A percentile compares a stretch with the other conserved stretches of the same genome.
Evolutionary conservation across 495 filamentous ascomycete species (phyloP).

Genomic region (Hyaloscypha finlandica): DNA sequence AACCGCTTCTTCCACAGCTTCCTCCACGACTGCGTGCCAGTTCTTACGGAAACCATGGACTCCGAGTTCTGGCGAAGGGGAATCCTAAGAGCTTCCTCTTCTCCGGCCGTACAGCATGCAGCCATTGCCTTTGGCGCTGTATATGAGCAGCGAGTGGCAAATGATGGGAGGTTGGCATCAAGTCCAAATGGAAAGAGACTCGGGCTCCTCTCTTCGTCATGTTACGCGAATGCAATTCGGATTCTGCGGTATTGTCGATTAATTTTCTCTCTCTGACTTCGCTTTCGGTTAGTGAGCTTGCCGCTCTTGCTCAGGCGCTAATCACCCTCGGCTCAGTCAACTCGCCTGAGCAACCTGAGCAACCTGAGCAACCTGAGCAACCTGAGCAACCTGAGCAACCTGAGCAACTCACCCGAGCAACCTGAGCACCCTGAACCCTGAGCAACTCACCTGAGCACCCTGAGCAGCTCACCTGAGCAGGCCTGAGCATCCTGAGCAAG

Average conservation of each 20-base stretch:
- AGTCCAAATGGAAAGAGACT: not conserved
- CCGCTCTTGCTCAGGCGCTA: no score
- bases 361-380: no score
- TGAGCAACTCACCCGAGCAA: no score
- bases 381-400: no score
- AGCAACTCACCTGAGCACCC: no score
- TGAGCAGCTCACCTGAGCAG: no score
- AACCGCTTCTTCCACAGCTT: conserved; percentile 28
- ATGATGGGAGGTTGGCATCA: not conserved
- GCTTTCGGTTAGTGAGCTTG: no score
- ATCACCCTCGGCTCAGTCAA: no score
- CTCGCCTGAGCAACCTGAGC: no score
- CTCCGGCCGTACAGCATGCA: conserved; percentile 44
- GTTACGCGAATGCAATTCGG: not conserved
- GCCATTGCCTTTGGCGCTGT: conserved; percentile 42
- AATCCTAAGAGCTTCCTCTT: not conserved
- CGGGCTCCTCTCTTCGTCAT: not conserved
- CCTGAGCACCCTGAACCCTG: no score
- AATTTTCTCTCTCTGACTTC: no score
- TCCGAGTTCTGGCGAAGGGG: conserved; percentile 20
- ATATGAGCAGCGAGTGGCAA: conserved; percentile 25
- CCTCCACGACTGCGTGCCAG: conserved; percentile 39
- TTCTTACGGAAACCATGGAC: conserved; percentile 43
- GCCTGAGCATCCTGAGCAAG: no score
- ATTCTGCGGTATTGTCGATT: not conserved